Conservation (phyloP, 345 rosid species). For the Durio zibethinus region DNA sequence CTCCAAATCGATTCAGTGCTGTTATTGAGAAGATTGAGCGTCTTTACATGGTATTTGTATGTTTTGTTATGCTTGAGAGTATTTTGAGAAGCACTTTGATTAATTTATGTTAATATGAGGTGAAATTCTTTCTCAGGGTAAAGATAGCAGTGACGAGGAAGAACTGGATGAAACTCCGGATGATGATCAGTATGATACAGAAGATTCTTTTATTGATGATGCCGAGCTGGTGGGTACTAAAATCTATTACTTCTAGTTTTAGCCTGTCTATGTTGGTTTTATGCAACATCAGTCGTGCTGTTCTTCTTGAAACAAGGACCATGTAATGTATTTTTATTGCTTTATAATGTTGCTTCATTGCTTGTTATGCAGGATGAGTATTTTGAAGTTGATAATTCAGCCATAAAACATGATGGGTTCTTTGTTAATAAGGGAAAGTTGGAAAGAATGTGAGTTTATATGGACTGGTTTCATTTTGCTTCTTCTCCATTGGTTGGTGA, state of each 20-base stretch:
- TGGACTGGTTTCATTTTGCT: not conserved
- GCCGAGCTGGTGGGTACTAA: conserved; percentile 72
- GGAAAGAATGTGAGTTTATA: conserved; percentile 70
- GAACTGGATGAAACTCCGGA: conserved; percentile 77
- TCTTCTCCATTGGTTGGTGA: not conserved
- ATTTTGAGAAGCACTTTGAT: not conserved
- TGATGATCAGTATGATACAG: conserved; percentile 94
- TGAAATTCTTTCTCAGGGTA: conserved; percentile 54
- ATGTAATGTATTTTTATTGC: not conserved
- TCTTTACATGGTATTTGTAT: conserved; percentile 66
- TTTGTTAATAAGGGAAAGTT: conserved; percentile 87
- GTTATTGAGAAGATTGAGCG: conserved; percentile 97
- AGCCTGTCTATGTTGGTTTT: not conserved
- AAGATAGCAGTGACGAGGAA: conserved; percentile 92
- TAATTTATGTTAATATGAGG: conserved; percentile 17
- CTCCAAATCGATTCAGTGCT: conserved; percentile 73
- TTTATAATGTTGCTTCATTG: conserved; percentile 8
- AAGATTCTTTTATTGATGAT: conserved; percentile 95
- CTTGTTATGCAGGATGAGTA: conserved; percentile 77
- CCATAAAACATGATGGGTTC: conserved; percentile 82
- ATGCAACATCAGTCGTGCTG: not conserved
- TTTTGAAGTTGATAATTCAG: conserved; percentile 93
- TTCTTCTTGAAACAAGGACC: not conserved
- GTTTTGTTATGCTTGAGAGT: not conserved
- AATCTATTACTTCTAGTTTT: not conserved